Evolutionary conservation across 2,329 filamentous ascomycete genomes (phyloP).

Genomic region (Pseudofabraea citricarpa): DNA sequence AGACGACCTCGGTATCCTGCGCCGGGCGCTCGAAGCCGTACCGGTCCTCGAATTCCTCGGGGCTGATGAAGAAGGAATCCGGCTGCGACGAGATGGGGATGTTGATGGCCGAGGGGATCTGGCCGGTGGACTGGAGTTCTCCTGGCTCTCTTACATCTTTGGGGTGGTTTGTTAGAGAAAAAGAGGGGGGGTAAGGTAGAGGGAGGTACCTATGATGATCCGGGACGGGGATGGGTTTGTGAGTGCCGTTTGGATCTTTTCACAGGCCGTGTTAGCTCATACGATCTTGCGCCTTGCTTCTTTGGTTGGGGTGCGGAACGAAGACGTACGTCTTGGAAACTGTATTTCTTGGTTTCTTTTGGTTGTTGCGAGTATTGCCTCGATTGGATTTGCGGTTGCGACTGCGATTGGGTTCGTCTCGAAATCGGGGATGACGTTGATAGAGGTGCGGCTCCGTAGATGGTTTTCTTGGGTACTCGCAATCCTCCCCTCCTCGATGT

Average conservation of each 20-base stretch:
- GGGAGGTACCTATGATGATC: slow-evolving; percentile 43
- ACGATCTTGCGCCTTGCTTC: no score
- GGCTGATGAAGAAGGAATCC: slow-evolving; percentile 71
- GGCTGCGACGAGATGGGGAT: slow-evolving; percentile 74
- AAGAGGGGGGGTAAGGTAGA: not conserved
- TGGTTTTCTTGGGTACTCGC: not conserved
- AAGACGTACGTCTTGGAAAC: slow-evolving; percentile 37
- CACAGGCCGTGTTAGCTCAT: no score
- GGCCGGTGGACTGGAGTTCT: slow-evolving; percentile 60
- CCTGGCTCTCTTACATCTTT: slow-evolving; percentile 67
- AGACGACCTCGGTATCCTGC: slow-evolving; percentile 58
- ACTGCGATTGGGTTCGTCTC: no score
- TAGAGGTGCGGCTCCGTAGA: slow-evolving; percentile 4
- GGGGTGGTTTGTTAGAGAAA: not conserved
- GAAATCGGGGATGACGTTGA: not conserved
- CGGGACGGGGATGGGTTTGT: slow-evolving; percentile 27
- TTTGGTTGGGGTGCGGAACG: no score
- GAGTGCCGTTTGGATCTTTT: slow-evolving; percentile 38
- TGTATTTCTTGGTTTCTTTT: slow-evolving; percentile 37
- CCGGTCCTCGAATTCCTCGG: slow-evolving; percentile 76
- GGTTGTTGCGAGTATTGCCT: slow-evolving; percentile 15
- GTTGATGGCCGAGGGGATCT: slow-evolving; percentile 77
- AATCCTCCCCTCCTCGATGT: not conserved
- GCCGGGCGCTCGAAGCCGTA: slow-evolving; percentile 72
- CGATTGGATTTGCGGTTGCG: slow-evolving; percentile 6